phyloP scores from a whole-genome alignment of 768 basidiomycete species.

The Phlegmacium glaucopus region DNA sequence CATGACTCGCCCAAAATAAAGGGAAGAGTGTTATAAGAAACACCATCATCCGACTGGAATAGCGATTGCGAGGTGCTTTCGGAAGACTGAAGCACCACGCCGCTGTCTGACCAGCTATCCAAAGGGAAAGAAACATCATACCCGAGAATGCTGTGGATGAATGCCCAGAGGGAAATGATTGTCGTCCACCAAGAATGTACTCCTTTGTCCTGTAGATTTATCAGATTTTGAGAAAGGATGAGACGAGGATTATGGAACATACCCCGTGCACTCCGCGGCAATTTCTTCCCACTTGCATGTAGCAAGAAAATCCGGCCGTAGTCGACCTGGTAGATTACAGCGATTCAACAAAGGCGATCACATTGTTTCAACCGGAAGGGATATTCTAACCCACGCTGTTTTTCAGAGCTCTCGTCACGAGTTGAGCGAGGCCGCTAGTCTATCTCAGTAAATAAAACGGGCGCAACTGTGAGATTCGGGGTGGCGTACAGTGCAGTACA shows the following conservation, averaged over 20 bases:
- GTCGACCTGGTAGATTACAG: conserved; percentile 35
- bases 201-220: conserved; percentile 26
- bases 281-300: conserved; percentile 59
- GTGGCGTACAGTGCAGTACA: conserved; percentile 34
- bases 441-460: conserved; percentile 1
- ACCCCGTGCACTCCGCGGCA: conserved; percentile 55
- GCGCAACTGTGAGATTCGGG: background rate
- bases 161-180: conserved; percentile 70
- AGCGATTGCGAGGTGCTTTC: conserved; percentile 29
- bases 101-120: conserved; percentile 61
- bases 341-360: background rate
- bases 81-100: conserved; percentile 50
- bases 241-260: conserved; percentile 4
- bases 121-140: conserved; percentile 61
- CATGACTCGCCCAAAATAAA: conserved; percentile 54
- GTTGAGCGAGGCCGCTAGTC: conserved; percentile 40
- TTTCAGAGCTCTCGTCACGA: conserved; percentile 52
- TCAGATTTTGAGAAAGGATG: background rate
- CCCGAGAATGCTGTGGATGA: conserved; percentile 64
- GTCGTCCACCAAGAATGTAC: conserved; percentile 44
- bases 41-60: conserved; percentile 44
- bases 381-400: conserved; percentile 49
- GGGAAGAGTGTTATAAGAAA: conserved; percentile 50
- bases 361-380: background rate
- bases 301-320: conserved; percentile 66